Percentiles rank a stretch among this genome's conserved stretches.
These are phyloP conservation scores for Bruguiera parviflora DNA, from an alignment of 345 rosid species.

Conservation along the genomic window DNA sequence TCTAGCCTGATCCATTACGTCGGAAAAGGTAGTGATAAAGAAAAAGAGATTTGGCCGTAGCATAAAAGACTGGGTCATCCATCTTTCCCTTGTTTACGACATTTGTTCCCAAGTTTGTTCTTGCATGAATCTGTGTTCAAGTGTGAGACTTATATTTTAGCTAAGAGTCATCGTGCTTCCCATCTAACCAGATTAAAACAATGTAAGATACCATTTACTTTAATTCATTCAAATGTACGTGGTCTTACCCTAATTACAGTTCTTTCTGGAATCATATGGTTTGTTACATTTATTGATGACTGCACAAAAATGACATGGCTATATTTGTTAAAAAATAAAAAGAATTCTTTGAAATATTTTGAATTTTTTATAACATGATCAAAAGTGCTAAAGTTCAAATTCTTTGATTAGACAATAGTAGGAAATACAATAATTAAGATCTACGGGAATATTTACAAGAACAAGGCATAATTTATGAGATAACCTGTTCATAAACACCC, in stretches of 20 bases:
- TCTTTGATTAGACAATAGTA: neutral
- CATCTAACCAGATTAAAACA: neutral
- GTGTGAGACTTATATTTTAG: neutral
- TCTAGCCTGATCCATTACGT: neutral
- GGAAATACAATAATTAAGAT: neutral
- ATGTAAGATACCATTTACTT: neutral
- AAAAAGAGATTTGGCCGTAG: neutral
- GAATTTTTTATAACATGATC: neutral
- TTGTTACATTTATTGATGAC: neutral
- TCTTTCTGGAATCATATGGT: neutral
- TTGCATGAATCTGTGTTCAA: neutral
- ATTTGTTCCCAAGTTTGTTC: neutral
- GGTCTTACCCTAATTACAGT: neutral
- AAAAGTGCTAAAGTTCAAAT: neutral
- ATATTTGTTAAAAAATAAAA: neutral
- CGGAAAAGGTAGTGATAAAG: neutral
- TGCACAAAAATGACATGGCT: neutral
- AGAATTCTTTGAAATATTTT: neutral
- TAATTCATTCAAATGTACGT: neutral
- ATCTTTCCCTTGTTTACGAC: neutral
- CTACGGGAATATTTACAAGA: neutral
- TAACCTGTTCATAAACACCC: neutral
- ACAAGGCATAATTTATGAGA: neutral
- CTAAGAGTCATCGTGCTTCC: neutral
- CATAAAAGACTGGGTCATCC: neutral